phyloP scores from a whole-genome alignment of 495 filamentous ascomycete species.

The Schizothecium vesticola region DNA sequence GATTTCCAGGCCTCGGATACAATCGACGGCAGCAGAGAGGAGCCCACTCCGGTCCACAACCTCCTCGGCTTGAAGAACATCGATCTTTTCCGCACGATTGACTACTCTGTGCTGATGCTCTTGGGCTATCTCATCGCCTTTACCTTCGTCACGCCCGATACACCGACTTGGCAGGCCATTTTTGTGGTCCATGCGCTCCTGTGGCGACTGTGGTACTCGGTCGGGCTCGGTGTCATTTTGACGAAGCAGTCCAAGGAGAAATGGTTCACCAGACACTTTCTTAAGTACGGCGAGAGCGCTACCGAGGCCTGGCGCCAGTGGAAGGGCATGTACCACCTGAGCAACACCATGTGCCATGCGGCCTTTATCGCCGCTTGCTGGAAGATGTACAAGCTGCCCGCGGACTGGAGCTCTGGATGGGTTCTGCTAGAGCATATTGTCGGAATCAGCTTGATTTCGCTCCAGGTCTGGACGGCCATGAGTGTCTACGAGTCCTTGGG shows the following conservation, averaged over 20 bases:
- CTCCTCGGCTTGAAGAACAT: constrained; percentile 75
- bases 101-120: constrained; percentile 71
- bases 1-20: constrained; percentile 31
- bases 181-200: constrained; percentile 74
- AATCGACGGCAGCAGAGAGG: constrained; percentile 12
- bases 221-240: constrained; percentile 82
- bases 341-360: constrained; percentile 80
- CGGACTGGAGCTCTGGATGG: constrained; percentile 78
- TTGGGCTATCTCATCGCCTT: constrained; percentile 66
- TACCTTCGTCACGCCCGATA: constrained; percentile 71
- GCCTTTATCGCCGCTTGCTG: constrained; percentile 87
- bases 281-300: constrained; percentile 87
- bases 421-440: constrained; percentile 81
- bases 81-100: constrained; percentile 80
- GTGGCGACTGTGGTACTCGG: constrained; percentile 89
- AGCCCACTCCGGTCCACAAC: constrained; percentile 68
- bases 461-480: constrained; percentile 88
- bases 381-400: constrained; percentile 89
- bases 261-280: constrained; percentile 90
- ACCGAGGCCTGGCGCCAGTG: constrained; percentile 96
- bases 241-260: constrained; percentile 82
- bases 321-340: constrained; percentile 93
- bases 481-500: constrained; percentile 96
- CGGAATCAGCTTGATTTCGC: constrained; percentile 69
- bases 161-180: constrained; percentile 62